Base-by-base conservation (phyloP, 768 basidiomycete species). In the Lactarius sp. region DNA sequence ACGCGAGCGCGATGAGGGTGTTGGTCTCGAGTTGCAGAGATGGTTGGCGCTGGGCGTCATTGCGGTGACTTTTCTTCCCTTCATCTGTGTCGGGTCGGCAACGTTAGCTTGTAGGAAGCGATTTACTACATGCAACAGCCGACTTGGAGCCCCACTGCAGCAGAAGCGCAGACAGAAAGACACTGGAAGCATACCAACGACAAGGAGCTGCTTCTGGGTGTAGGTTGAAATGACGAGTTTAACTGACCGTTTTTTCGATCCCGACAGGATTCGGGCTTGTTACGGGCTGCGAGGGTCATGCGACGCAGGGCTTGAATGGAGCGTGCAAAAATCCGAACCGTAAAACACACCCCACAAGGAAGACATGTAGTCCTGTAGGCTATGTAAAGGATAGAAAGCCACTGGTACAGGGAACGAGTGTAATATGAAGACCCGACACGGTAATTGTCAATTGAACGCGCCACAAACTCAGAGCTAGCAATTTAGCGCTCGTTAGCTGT, bases 41-140 rank as follows among this genome's bases (percentile, higher is more conserved):
- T 22, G 16, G 36, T 34, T 27, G 13, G 36, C 8, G 12, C 16
- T 44, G 5, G 44, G 16, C 18, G 10, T 41, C 4, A 22, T 10
- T 6, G 51, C n/a, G 74, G 90, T 66, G 86, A 91, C 73, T 20
- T 37, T 18, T 20, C 6, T 33, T 13, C 79, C 84, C 5, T 73
- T 89, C 49, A 69, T 91, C 27, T 93, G 90, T 90, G 70, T 90
- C 27, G 91, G 90, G 76, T 75, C 64, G 75, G 80, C 27, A 85
- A 81, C 69, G 79, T 79, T 7, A 77, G 77, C 13, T 16, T 14
- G 31, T 1, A 42, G 42, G 20, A 41, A 10, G 16, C 18, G 4
- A 52, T 41, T 20, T 52, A 36, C 3, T 9, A 9, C 10, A 50
- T 33, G 39, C 18, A 50, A 59, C 18, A 50, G 51, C 5, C 7